Base-by-base conservation (phyloP, 305 asterid species). In the Rubia balearica region DNA sequence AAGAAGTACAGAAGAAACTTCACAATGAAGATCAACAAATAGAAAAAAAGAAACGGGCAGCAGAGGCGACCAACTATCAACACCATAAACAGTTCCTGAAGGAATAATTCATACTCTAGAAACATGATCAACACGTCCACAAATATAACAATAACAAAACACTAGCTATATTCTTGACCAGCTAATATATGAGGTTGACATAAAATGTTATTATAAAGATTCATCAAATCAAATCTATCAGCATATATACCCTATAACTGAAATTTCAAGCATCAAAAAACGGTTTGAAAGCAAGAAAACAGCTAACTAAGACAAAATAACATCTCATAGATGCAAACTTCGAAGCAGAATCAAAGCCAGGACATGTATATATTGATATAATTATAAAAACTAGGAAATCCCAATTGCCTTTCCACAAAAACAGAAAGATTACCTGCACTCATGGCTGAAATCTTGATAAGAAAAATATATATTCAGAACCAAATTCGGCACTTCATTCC, bases 401-500 rank as follows among this genome's bases (percentile, higher is more conserved):
- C 55, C 73, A 19, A 6, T 38, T 65, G 30, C 49, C 49, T 40
- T n/a, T 41, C 53, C 3, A 8, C 69, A 40, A 48, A 63, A 9
- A 49, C 17, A 45, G 60, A 55, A 12, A 46, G 41, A 62, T 38
- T 74, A 74, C 78, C 74, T 1, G 78, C 78, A 9, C 70, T 68
- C 78, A 74, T 74, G 21, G 36, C 59, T 14, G 38, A 36, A 38
- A 68, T 61, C 48, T 73, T 41, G 65, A 63, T 63, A 7, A 8
- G 0, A 49, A 53, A 33, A 16, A 51, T 51, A 53, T 53, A 53
- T 21, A 13, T 43, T 51, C 68, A 16, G 69, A 46, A 61, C 24
- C 8, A 48, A 21, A 7, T 24, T 24, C 10, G 42, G 2, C 3
- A 4, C 61, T 56, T 19, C 73, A 53, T 53, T 48, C 66, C 5